These are phyloP conservation scores for Cadophora malorum DNA, from an alignment of 2,329 filamentous ascomycete species.

Conservation along the genomic window DNA sequence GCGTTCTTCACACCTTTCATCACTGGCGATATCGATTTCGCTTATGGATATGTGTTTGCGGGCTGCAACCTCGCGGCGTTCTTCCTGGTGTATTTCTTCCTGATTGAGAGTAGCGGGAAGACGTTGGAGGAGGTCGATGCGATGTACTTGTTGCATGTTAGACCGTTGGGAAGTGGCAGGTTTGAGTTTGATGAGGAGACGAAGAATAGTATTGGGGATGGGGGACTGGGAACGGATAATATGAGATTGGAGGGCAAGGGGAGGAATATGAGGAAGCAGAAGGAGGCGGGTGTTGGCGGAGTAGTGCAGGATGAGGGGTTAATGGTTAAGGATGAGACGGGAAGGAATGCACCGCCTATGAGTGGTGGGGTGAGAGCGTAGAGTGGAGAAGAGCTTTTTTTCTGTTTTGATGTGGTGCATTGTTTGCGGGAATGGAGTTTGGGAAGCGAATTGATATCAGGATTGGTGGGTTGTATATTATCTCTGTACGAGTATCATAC, in stretches of 20 bases:
- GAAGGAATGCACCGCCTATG: slow-evolving; percentile 8
- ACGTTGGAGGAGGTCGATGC: slow-evolving; percentile 40
- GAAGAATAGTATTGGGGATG: slow-evolving; percentile 15
- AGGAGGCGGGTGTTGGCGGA: slow-evolving; percentile 21
- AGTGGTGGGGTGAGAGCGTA: background rate
- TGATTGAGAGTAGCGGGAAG: slow-evolving; percentile 65
- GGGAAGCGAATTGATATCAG: background rate
- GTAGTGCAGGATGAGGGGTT: slow-evolving; percentile 28
- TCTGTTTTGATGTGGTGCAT: background rate
- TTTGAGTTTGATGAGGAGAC: slow-evolving; percentile 35
- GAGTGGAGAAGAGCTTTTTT: background rate
- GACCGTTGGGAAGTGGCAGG: slow-evolving; percentile 44
- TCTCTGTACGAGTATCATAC: too few relatives aligned
- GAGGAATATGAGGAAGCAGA: slow-evolving; percentile 29
- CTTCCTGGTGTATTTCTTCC: slow-evolving; percentile 76
- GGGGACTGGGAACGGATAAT: slow-evolving; percentile 31
- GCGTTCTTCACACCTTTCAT: slow-evolving; percentile 85
- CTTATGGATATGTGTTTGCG: slow-evolving; percentile 74
- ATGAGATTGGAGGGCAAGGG: slow-evolving; percentile 33
- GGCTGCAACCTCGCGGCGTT: slow-evolving; percentile 71
- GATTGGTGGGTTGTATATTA: too few relatives aligned
- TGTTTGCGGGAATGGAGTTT: background rate
- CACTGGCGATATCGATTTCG: slow-evolving; percentile 71
- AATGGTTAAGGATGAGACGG: slow-evolving; percentile 14
- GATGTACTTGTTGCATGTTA: slow-evolving; percentile 43